Evolutionary conservation across 192 early-diverging fungal species (phyloP).

Genomic region (Chytriomyces sp.): DNA sequence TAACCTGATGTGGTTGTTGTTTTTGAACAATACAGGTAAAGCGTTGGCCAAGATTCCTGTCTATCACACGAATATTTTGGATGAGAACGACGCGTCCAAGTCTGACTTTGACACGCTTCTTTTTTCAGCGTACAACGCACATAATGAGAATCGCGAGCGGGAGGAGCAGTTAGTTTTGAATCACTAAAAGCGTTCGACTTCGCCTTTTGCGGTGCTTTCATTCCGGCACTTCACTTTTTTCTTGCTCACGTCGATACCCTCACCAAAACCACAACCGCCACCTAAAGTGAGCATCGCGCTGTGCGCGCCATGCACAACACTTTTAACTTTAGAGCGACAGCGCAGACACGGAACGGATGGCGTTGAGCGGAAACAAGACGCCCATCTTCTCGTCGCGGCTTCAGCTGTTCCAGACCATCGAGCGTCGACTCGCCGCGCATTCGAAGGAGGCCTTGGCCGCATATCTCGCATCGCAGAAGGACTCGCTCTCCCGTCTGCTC

Average conservation of each 20-base stretch:
- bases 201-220: no score
- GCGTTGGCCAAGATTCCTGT: conserved; percentile 36
- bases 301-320: no score
- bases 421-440: background rate
- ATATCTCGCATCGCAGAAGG: background rate
- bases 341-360: no score
- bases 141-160: conserved; percentile 33
- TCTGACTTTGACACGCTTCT: conserved; percentile 46
- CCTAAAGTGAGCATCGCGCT: no score
- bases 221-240: no score
- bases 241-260: no score
- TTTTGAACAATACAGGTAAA: conserved; percentile 28
- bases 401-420: background rate
- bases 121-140: conserved; percentile 24
- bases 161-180: conserved; percentile 43
- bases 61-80: conserved; percentile 29
- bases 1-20: background rate
- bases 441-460: background rate
- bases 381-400: background rate
- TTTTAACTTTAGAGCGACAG: no score
- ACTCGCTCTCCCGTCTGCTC: background rate
- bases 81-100: conserved; percentile 42
- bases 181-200: no score
- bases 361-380: background rate
- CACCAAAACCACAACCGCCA: no score